Conservation (phyloP, 169 alveolate genomes). For the Plasmodium sp. region DNA sequence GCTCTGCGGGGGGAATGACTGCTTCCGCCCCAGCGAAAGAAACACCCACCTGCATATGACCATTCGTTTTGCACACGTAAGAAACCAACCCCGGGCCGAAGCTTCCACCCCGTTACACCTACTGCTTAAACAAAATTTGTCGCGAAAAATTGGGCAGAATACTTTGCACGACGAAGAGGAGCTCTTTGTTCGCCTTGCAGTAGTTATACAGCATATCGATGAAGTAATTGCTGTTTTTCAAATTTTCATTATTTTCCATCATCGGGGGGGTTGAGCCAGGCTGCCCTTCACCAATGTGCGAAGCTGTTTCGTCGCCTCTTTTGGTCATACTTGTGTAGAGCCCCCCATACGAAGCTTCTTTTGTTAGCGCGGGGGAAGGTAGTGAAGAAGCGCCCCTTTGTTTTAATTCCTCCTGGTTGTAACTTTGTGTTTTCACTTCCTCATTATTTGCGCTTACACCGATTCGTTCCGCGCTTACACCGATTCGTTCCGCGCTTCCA, state of each 20-base stretch:
- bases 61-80: neutral
- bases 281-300: neutral
- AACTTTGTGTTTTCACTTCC: neutral
- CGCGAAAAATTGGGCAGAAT: constrained; percentile 51
- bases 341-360: neutral
- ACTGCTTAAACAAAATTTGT: constrained; percentile 10
- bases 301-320: neutral
- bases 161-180: constrained; percentile 13
- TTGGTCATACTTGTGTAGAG: neutral
- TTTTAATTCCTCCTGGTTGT: neutral
- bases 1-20: neutral
- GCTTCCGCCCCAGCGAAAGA: neutral
- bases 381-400: neutral
- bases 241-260: neutral
- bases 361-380: neutral
- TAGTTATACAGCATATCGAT: constrained; percentile 25
- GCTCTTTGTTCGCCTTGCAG: constrained; percentile 17
- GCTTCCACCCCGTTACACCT: neutral
- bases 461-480: neutral
- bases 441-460: neutral
- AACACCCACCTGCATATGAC: neutral
- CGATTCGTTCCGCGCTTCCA: neutral
- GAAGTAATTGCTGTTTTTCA: constrained; percentile 47
- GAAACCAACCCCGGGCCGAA: neutral
- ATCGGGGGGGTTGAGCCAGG: neutral